These are phyloP conservation scores for Colletotrichum lini DNA, from an alignment of 2,329 filamentous ascomycete genomes.

Conservation along the genomic window DNA sequence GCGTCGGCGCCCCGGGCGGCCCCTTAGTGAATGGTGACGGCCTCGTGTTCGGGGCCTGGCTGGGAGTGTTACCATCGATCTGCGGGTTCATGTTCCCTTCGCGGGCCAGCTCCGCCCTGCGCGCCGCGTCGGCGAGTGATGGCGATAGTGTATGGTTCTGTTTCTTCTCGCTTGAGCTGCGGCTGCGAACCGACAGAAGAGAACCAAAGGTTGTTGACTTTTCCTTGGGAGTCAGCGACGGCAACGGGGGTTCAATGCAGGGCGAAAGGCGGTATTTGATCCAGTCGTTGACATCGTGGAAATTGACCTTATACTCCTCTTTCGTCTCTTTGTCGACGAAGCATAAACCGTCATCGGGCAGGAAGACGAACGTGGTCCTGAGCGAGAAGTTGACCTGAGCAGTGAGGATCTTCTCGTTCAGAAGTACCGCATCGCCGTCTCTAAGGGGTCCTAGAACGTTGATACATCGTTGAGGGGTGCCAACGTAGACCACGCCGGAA, in stretches of 20 bases:
- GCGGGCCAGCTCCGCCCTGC: constrained; percentile 50
- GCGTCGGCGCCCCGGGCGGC: constrained; percentile 52
- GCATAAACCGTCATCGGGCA: constrained; percentile 89
- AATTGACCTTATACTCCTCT: constrained; percentile 86
- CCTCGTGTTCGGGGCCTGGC: constrained; percentile 42
- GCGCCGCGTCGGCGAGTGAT: constrained; percentile 46
- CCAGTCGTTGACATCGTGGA: constrained; percentile 86
- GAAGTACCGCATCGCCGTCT: constrained; percentile 91
- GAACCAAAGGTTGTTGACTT: constrained; percentile 58
- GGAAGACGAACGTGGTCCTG: constrained; percentile 85
- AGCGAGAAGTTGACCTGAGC: constrained; percentile 95
- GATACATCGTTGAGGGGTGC: constrained; percentile 86
- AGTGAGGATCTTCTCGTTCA: constrained; percentile 91
- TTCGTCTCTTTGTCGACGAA: constrained; percentile 88
- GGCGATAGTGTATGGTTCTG: constrained; percentile 41
- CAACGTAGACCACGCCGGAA: constrained; percentile 87
- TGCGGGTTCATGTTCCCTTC: constrained; percentile 62
- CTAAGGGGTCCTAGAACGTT: constrained; percentile 92
- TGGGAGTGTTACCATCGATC: constrained; percentile 54
- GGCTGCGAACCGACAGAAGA: constrained; percentile 63
- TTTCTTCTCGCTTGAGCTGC: constrained; percentile 58
- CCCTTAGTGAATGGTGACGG: constrained; percentile 45
- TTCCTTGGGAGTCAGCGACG: constrained; percentile 63
- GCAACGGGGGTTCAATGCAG: constrained; percentile 78
- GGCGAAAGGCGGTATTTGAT: constrained; percentile 83